These are phyloP conservation scores for Corchorus capsularis DNA, from an alignment of 345 rosid genomes.

Conservation along the genomic window DNA sequence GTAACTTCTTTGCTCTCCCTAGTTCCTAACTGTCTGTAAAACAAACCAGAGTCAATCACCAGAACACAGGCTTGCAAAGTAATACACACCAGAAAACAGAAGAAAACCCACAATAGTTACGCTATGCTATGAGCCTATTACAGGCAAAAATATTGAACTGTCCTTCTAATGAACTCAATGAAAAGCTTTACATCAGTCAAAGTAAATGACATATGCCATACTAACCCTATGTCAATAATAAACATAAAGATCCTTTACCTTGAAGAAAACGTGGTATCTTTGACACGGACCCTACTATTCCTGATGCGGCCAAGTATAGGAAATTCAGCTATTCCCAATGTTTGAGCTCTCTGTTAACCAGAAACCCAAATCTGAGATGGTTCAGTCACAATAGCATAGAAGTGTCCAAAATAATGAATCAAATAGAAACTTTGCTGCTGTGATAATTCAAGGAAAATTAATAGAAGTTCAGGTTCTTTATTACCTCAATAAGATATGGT, in stretches of 20 bases:
- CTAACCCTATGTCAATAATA: neutral
- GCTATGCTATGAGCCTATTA: neutral
- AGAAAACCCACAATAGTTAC: neutral
- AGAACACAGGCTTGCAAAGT: neutral
- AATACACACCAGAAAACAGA: conserved; percentile 8
- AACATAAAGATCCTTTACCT: conserved; percentile 44
- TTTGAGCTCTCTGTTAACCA: conserved; percentile 75
- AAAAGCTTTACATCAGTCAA: neutral
- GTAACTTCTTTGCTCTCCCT: conserved; percentile 97
- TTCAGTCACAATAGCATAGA: conserved; percentile 16
- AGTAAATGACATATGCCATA: conserved; percentile 3
- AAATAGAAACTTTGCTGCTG: conserved; percentile 11
- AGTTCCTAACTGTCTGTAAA: conserved; percentile 79
- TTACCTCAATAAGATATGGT: conserved; percentile 97
- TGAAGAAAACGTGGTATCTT: conserved; percentile 90
- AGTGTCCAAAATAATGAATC: neutral
- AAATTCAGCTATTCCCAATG: conserved; percentile 83
- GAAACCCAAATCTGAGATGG: conserved; percentile 20
- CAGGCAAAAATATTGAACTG: neutral
- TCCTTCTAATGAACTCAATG: neutral
- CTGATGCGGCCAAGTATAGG: conserved; percentile 86
- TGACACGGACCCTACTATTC: conserved; percentile 81
- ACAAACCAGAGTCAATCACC: conserved; percentile 28
- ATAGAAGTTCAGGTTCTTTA: conserved; percentile 20
- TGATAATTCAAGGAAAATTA: neutral